Evolutionary conservation across 2,329 filamentous ascomycete species (phyloP).

Genomic region (Monilinia laxa): DNA sequence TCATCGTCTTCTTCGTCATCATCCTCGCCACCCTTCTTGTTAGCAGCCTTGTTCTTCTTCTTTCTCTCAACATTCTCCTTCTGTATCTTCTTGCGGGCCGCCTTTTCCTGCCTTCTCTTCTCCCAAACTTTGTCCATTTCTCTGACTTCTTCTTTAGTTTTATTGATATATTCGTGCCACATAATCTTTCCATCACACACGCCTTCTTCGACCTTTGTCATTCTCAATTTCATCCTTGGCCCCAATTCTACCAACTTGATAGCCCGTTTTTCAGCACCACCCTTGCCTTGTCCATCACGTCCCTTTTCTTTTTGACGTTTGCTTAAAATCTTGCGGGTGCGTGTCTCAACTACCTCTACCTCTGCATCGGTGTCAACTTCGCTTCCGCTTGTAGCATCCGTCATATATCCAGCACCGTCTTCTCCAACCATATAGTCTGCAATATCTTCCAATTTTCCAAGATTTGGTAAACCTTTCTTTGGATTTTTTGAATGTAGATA

Average conservation of each 20-base stretch:
- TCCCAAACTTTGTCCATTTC: slow-evolving; percentile 84
- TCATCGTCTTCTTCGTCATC: slow-evolving; percentile 53
- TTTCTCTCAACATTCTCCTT: slow-evolving; percentile 90
- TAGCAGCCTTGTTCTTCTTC: slow-evolving; percentile 54
- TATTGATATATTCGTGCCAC: slow-evolving; percentile 96
- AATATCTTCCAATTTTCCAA: slow-evolving; percentile 88
- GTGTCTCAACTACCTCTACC: slow-evolving; percentile 74
- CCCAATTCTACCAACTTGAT: slow-evolving; percentile 92
- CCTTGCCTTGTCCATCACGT: slow-evolving; percentile 47
- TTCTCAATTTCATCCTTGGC: slow-evolving; percentile 79
- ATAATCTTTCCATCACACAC: slow-evolving; percentile 86
- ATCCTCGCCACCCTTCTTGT: slow-evolving; percentile 50
- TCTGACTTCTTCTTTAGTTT: slow-evolving; percentile 73
- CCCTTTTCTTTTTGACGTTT: slow-evolving; percentile 45
- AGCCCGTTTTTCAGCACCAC: slow-evolving; percentile 66
- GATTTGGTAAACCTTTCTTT: slow-evolving; percentile 75
- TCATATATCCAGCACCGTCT: slow-evolving; percentile 77
- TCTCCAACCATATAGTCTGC: slow-evolving; percentile 92
- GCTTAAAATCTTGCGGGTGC: slow-evolving; percentile 60
- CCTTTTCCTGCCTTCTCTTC: slow-evolving; percentile 74
- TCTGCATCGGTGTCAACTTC: slow-evolving; percentile 94
- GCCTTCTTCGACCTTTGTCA: slow-evolving; percentile 96
- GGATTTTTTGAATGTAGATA: slow-evolving; percentile 53
- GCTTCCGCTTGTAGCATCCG: slow-evolving; percentile 80
- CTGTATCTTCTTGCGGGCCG: slow-evolving; percentile 75